phyloP scores from a whole-genome alignment of 306 rosid species.

The Glycine latifolia region DNA sequence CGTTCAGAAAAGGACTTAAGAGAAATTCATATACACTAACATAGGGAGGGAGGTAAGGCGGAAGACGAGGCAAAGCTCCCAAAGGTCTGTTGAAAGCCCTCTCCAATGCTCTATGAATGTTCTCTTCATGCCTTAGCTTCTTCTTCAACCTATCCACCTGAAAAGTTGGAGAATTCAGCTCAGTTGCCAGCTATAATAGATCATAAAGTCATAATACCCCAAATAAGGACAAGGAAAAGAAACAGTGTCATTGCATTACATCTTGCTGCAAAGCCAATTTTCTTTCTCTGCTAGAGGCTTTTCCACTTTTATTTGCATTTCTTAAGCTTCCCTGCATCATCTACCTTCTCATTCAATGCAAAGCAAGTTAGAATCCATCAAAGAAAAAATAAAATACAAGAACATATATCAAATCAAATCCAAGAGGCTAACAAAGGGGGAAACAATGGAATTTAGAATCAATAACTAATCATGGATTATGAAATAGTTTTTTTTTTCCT shows the following conservation, averaged over 20 bases:
- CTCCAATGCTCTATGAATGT: conserved; percentile 83
- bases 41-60: conserved; percentile 85
- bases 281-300: conserved; percentile 64
- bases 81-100: conserved; percentile 93
- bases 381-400: background rate
- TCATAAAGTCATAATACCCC: conserved; percentile 2
- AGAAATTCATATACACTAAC: conserved; percentile 56
- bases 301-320: conserved; percentile 54
- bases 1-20: background rate
- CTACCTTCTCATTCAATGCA: conserved; percentile 58
- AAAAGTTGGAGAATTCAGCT: conserved; percentile 39
- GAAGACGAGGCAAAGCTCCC: conserved; percentile 96
- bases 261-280: conserved; percentile 85
- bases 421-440: conserved; percentile 8
- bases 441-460: background rate
- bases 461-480: conserved; percentile 5
- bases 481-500: background rate
- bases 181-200: conserved; percentile 3
- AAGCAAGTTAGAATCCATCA: conserved; percentile 49
- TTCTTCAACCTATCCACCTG: conserved; percentile 90
- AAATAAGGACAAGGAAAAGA: conserved; percentile 3
- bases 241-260: conserved; percentile 58
- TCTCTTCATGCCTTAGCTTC: conserved; percentile 91
- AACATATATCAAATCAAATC: conserved; percentile 19
- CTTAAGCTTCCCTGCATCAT: conserved; percentile 66